phyloP scores from a whole-genome alignment of 1,284 basidiomycete genomes.

The Hypsizygus ulmarius region DNA sequence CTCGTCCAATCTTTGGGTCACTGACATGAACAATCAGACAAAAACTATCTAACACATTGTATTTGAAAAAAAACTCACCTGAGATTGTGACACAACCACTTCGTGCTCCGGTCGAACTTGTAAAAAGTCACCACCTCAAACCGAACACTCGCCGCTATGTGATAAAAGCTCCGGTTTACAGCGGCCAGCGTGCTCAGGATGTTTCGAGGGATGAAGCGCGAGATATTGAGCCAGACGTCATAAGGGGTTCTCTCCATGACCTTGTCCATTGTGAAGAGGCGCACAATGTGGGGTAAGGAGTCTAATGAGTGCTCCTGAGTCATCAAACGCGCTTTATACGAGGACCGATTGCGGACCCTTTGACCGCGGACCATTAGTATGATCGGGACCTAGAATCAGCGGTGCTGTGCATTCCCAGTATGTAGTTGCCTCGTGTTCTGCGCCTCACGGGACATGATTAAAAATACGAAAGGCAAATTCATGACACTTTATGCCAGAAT shows the following conservation, averaged over 20 bases:
- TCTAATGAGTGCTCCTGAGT: no score
- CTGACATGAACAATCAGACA: constrained; percentile 11
- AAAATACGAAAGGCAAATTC: no score
- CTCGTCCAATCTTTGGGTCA: constrained; percentile 9
- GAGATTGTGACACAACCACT: constrained; percentile 30
- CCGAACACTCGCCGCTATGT: constrained; percentile 26
- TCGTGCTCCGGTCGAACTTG: constrained; percentile 30
- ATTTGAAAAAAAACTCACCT: constrained; percentile 21
- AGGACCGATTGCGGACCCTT: no score
- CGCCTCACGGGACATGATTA: no score
- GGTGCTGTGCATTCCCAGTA: no score
- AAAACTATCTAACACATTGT: not conserved
- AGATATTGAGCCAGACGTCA: constrained; percentile 33
- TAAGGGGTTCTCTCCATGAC: constrained; percentile 20
- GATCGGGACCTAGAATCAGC: no score
- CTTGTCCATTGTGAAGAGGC: not conserved
- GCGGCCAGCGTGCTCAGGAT: constrained; percentile 22
- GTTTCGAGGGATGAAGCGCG: constrained; percentile 26
- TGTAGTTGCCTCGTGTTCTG: no score
- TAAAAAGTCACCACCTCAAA: constrained; percentile 27
- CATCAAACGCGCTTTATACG: no score
- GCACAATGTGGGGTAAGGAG: no score
- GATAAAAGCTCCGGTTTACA: constrained; percentile 30
- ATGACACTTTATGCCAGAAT: no score
- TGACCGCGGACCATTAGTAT: no score